Base-by-base conservation (phyloP, 768 basidiomycete genomes). In the Hygrocybe coccinea region DNA sequence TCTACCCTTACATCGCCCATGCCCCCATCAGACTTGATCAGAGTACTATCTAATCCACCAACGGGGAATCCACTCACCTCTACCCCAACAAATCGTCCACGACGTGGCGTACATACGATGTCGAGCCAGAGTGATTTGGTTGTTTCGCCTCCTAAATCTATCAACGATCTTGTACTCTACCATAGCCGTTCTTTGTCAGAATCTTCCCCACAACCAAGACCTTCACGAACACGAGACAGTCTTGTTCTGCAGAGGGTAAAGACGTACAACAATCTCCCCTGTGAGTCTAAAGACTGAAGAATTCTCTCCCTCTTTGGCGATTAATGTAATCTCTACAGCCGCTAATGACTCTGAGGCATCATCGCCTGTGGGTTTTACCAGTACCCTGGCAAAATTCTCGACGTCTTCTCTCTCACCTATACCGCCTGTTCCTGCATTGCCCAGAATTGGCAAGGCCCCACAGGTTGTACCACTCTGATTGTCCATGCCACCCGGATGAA, bases 301-400 rank as follows among this genome's bases (percentile, higher is more conserved):
- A n/a, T 19, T 21, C n/a, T 19, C 5, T 39, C 9, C 53, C 5
- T 44, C 57, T 8, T 57, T 55, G 21, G 54, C 53, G 55, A 36
- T 54, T 19, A 25, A 21, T 1, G 2, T 24, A 11, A 49, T 62
- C 36, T 57, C 38, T 17, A n/a, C 7, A 1, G 10, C 22, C 38
- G 46, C 55, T 58, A 45, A 50, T 29, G 43, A 37, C 55, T 15
- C 59, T 53, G 52, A 62, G 57, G 52, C 54, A 56, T 29, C 29
- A 29, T 8, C 29, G 29, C n/a, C n/a, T n/a, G 41, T 55, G 54
- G 17, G 34, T 6, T 56, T 62, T 6, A 67, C 66, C 60, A 65
- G 71, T 19, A 65, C 71, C 15, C 58, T 76, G 41, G 59, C 69
- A 10, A 65, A 71, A 54, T 75, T 78, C 63, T 67, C 74, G n/a